Conservation (phyloP, 169 alveolate genomes). For the Babesia divergens region DNA sequence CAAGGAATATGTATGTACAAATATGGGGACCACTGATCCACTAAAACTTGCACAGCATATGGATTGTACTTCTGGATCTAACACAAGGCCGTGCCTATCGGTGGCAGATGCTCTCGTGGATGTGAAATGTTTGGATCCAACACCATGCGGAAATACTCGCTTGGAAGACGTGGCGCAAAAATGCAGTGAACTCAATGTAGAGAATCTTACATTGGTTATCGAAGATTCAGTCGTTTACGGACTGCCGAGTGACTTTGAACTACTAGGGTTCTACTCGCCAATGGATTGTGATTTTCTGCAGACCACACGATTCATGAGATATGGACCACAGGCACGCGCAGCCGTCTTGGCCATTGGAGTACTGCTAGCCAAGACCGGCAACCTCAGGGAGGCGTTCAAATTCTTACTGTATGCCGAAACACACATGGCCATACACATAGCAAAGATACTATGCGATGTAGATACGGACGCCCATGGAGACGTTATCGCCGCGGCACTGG, state of each 20-base stretch:
- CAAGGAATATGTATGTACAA: not conserved
- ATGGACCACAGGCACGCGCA: slow-evolving; percentile 16
- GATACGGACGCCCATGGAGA: not conserved
- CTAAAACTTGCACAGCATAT: no score
- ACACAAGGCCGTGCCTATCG: no score
- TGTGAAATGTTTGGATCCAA: no score
- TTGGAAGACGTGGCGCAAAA: not conserved
- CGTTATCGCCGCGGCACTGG: slow-evolving; percentile 6
- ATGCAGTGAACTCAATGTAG: not conserved
- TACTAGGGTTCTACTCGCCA: not conserved
- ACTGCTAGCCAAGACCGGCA: not conserved
- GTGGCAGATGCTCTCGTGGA: no score
- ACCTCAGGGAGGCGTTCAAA: not conserved
- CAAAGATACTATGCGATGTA: not conserved
- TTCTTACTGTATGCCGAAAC: not conserved
- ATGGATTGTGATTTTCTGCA: not conserved
- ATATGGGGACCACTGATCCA: no score
- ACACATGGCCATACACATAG: not conserved
- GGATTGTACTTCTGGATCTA: no score
- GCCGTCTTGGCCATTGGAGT: not conserved
- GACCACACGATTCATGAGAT: not conserved
- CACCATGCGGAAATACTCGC: no score
- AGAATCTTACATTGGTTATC: not conserved
- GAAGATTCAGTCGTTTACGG: not conserved
- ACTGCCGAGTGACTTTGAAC: not conserved